Conservation (phyloP, 148 eudicot genomes). For the Gaultheria prostrata region DNA sequence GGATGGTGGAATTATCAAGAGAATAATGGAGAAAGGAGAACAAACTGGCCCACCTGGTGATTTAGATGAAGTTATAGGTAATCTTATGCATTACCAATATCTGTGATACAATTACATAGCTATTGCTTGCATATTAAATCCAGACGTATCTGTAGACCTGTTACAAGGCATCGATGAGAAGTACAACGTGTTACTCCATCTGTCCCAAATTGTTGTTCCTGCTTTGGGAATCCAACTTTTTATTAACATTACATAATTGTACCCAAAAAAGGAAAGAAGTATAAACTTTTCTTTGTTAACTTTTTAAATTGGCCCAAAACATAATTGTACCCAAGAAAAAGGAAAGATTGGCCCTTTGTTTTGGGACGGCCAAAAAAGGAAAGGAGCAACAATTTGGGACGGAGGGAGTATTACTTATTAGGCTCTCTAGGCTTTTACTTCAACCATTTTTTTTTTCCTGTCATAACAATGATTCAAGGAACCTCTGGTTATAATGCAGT, state of each 20-base stretch:
- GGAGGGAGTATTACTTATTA: not conserved
- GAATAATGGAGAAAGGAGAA: slow-evolving; percentile 44
- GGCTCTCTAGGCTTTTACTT: not conserved
- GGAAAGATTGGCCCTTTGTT: too few species aligned
- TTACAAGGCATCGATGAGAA: not conserved
- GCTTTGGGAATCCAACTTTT: too few species aligned
- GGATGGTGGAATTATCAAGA: slow-evolving; percentile 74
- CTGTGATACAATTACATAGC: not conserved
- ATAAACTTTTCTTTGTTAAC: too few species aligned
- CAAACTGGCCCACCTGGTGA: slow-evolving; percentile 53
- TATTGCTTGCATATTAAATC: too few species aligned
- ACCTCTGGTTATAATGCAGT: slow-evolving; percentile 33
- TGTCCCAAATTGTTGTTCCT: too few species aligned
- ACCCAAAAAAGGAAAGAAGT: too few species aligned
- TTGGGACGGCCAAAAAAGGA: too few species aligned
- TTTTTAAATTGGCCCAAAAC: too few species aligned
- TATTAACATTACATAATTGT: too few species aligned
- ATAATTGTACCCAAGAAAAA: too few species aligned
- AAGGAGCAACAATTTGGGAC: too few species aligned
- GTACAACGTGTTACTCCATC: not conserved
- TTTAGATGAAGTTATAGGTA: slow-evolving; percentile 74
- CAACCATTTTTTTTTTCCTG: not conserved
- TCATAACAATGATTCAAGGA: not conserved
- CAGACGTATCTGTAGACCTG: too few species aligned
- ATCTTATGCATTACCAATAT: not conserved